Evolutionary conservation across 495 filamentous ascomycete species (phyloP).

Genomic region (Daldinia childiae): DNA sequence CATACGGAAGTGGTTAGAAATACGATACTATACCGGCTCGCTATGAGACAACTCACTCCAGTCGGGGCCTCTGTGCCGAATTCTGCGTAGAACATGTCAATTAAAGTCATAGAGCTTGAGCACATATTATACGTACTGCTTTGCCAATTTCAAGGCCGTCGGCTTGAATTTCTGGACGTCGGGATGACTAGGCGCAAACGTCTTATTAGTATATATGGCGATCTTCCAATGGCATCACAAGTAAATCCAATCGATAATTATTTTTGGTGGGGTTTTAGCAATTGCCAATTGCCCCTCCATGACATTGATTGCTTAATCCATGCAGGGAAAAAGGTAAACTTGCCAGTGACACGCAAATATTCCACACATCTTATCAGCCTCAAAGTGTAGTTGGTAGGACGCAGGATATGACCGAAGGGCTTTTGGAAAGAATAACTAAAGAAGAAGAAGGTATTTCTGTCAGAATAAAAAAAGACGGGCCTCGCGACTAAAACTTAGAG

Average conservation of each 20-base stretch:
- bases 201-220: slow-evolving; percentile 36
- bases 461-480: neutral
- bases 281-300: slow-evolving; percentile 48
- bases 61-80: slow-evolving; percentile 96
- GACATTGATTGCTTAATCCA: slow-evolving; percentile 24
- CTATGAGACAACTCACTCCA: slow-evolving; percentile 79
- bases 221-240: slow-evolving; percentile 33
- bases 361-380: slow-evolving; percentile 67
- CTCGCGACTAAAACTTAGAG: slow-evolving; percentile 5
- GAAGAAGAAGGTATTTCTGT: slow-evolving; percentile 1
- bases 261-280: slow-evolving; percentile 34
- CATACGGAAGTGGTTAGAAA: slow-evolving; percentile 21
- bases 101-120: slow-evolving; percentile 43
- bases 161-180: slow-evolving; percentile 97
- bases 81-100: slow-evolving; percentile 63
- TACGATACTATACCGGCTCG: slow-evolving; percentile 35
- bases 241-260: slow-evolving; percentile 35
- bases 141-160: slow-evolving; percentile 92
- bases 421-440: slow-evolving; percentile 7
- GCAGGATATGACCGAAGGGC: slow-evolving; percentile 7
- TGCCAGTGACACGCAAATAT: slow-evolving; percentile 96
- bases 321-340: slow-evolving; percentile 48
- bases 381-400: neutral
- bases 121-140: slow-evolving; percentile 72
- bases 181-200: slow-evolving; percentile 73